Evolutionary conservation across 169 alveolate species (phyloP).

Genomic region (Amoebophrya sp.): DNA sequence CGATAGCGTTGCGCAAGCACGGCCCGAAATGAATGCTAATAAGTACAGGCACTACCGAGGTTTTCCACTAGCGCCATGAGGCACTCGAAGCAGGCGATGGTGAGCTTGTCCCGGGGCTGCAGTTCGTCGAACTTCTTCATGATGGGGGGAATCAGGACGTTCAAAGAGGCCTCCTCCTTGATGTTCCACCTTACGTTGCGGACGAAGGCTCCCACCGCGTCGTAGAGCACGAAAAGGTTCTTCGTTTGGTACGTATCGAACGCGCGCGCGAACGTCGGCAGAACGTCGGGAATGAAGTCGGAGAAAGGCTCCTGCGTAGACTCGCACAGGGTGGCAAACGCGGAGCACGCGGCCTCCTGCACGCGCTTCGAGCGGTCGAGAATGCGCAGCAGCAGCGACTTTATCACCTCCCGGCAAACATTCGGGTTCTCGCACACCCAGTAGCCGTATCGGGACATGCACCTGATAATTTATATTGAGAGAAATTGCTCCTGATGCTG

Average conservation of each 20-base stretch:
- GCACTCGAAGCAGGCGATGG: background rate
- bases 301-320: conserved; percentile 44
- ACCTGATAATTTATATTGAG: too few relatives aligned
- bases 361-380: conserved; percentile 70
- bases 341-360: conserved; percentile 79
- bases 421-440: conserved; percentile 54
- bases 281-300: conserved; percentile 40
- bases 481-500: too few relatives aligned
- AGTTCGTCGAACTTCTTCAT: background rate
- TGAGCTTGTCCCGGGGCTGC: background rate
- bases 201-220: conserved; percentile 28
- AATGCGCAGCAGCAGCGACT: conserved; percentile 43
- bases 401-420: conserved; percentile 31
- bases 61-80: background rate
- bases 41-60: too few relatives aligned
- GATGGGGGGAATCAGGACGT: background rate
- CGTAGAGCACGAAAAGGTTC: conserved; percentile 47
- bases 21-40: too few relatives aligned
- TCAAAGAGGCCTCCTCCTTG: background rate
- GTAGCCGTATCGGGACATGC: conserved; percentile 61
- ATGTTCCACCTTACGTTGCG: background rate
- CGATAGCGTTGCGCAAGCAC: too few relatives aligned
- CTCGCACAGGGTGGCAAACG: conserved; percentile 66
- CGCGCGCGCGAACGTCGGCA: background rate
- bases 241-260: background rate